Evolutionary conservation across 2,329 filamentous ascomycete species (phyloP), one percentile per base, ranked within the genome.

Genomic region (Colletotrichum magnum): DNA sequence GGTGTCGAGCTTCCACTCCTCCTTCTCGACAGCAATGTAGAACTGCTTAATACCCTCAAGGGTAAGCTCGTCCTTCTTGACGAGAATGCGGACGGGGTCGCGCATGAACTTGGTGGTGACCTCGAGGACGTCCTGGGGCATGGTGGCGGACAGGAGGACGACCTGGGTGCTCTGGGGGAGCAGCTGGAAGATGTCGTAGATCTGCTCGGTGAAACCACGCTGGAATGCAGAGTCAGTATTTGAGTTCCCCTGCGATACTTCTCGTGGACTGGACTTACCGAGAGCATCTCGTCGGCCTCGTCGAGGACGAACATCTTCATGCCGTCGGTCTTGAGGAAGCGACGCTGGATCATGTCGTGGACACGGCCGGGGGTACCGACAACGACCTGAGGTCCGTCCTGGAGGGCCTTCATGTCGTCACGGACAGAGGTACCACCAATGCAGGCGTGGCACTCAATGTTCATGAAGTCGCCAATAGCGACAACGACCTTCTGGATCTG

Each of bases 291-390:
- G 83, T 99, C 96, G 79, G 96, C 96, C 89, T 99, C 96, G 82
- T 99, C 96, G 77, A 99, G 94, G 78, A 99, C 94, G 84, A 99
- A 97, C 93, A 98, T 97, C 92, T 99, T 99, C 91, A 99, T 98
- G 85, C 90, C 88, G 83, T 97, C 95, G 80, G 96, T 99, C 89
- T 95, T 96, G 77, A 99, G 90, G 86, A 97, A 93, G 77, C 95
- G 94, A 76, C 96, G 95, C 87, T 97, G 94, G 83, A 99, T 99
- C 97, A 99, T 98, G 87, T 99, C 96, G 57, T 97, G 93, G 77
- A 99, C 96, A 92, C 97, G 97, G 77, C 96, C 96, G 76, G 96
- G 96, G 69, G 97, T 99, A 82, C 97, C 96, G 77, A 98, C 95
- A 77, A 99, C 95, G 80, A 99, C 93, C 86, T 98, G 96, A 77